phyloP scores from a whole-genome alignment of 768 basidiomycete species.

The Tricholoma hemisulphureum region DNA sequence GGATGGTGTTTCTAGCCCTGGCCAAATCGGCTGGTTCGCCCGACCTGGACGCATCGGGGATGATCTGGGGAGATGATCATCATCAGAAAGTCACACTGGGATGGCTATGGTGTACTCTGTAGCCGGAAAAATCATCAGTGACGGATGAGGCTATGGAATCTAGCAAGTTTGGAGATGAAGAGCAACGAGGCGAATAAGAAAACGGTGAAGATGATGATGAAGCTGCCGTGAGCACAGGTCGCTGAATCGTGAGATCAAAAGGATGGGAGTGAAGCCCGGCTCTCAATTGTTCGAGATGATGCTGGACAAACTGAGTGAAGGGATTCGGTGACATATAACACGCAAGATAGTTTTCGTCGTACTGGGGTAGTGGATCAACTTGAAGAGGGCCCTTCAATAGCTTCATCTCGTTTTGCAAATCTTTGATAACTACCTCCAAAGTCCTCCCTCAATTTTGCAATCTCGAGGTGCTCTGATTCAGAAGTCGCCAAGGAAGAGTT shows the following conservation, averaged over 20 bases:
- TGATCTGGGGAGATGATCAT: background rate
- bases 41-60: constrained; percentile 13
- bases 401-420: constrained; percentile 36
- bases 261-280: background rate
- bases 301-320: background rate
- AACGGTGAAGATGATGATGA: background rate
- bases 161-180: background rate
- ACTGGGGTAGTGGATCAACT: constrained; percentile 40
- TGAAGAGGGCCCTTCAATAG: constrained; percentile 28
- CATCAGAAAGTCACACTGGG: background rate
- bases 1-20: constrained; percentile 51
- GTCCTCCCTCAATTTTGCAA: constrained; percentile 32
- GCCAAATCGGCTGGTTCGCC: constrained; percentile 46
- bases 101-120: constrained; percentile 8
- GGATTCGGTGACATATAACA: background rate
- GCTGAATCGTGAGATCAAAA: background rate
- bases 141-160: background rate
- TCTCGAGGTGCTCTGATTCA: constrained; percentile 22
- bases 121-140: constrained; percentile 6
- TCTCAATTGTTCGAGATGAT: background rate
- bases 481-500: constrained; percentile 7
- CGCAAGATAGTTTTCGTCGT: constrained; percentile 32
- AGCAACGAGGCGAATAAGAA: constrained; percentile 1
- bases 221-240: background rate
- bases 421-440: constrained; percentile 38